Evolutionary conservation across 371 early-diverging fungal species (phyloP).

Genomic region (Massospora cicadina): DNA sequence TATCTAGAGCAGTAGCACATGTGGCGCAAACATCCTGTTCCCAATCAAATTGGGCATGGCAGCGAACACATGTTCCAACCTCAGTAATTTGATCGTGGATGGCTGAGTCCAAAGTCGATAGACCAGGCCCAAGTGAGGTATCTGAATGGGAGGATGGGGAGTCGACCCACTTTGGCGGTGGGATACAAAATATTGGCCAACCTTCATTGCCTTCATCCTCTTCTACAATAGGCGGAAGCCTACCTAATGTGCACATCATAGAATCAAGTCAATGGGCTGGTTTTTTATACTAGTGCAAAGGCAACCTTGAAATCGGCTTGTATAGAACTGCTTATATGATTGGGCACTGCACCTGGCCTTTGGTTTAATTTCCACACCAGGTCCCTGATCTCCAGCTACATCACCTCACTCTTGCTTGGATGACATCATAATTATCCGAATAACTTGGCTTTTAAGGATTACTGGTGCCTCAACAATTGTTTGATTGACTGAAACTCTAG

Average conservation of each 20-base stretch:
- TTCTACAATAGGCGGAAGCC: neutral
- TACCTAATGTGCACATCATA: neutral
- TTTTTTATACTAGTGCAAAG: neutral
- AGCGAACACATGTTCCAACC: neutral
- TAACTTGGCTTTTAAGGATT: no score
- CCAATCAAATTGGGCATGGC: neutral
- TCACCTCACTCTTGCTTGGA: no score
- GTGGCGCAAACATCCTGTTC: neutral
- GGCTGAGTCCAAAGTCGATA: neutral
- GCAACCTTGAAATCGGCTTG: neutral
- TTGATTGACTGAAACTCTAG: no score
- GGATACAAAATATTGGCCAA: neutral
- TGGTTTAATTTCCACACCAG: neutral
- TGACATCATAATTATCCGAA: no score
- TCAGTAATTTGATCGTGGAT: neutral
- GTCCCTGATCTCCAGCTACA: no score
- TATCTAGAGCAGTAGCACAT: neutral
- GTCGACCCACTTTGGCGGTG: neutral
- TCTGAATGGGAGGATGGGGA: neutral
- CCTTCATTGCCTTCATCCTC: neutral
- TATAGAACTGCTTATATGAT: neutral
- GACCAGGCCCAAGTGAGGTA: neutral
- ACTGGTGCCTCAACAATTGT: no score
- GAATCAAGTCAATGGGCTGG: neutral
- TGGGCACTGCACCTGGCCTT: neutral